phyloP scores from a whole-genome alignment of 2,329 filamentous ascomycete species.

The Hypoxylon sp. region DNA sequence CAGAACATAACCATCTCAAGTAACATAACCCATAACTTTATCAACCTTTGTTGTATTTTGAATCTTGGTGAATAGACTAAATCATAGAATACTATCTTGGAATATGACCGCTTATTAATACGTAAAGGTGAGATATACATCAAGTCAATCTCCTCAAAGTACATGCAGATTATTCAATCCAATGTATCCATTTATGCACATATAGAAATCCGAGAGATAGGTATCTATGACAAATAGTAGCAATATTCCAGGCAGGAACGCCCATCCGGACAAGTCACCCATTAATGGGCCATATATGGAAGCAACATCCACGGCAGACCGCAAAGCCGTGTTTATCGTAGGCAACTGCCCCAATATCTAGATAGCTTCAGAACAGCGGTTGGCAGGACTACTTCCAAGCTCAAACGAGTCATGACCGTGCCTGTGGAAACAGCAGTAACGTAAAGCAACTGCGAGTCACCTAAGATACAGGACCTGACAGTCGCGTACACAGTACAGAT shows the following conservation, averaged over 20 bases:
- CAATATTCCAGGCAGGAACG: no score
- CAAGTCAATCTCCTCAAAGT: not conserved
- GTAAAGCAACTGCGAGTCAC: not conserved
- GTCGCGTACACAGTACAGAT: not conserved
- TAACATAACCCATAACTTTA: no score
- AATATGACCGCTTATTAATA: not conserved
- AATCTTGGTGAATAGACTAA: no score
- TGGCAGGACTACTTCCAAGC: not conserved
- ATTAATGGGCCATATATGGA: no score
- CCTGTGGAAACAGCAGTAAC: not conserved
- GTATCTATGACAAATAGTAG: not conserved
- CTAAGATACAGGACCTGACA: not conserved
- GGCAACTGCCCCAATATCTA: not conserved
- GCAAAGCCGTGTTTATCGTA: not conserved
- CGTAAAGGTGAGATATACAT: not conserved
- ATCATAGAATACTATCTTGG: not conserved
- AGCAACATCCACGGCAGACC: no score
- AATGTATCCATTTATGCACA: not conserved
- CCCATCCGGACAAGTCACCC: no score
- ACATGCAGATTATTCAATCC: not conserved
- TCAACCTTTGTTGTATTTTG: no score
- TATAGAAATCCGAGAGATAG: not conserved
- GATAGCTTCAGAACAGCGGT: not conserved
- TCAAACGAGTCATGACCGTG: not conserved
- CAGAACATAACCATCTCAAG: no score